Conservation (phyloP, 2,329 filamentous ascomycete species). For the Madurella fahalii region DNA sequence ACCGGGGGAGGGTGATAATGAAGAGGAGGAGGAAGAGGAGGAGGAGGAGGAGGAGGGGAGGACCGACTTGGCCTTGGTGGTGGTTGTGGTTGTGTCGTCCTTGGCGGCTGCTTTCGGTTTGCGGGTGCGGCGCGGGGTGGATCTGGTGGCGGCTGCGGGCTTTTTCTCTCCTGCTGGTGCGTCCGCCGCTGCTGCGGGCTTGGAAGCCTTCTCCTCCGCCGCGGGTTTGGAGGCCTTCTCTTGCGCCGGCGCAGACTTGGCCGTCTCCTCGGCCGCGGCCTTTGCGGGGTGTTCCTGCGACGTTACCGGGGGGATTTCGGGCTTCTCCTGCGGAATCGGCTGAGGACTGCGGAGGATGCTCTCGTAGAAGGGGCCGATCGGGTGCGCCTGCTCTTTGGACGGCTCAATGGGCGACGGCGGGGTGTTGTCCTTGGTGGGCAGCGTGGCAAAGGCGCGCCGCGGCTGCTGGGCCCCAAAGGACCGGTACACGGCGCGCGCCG, state of each 20-base stretch:
- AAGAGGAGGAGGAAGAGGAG: conserved; percentile 10
- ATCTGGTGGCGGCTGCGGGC: neutral
- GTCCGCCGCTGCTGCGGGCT: conserved; percentile 7
- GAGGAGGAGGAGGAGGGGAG: conserved; percentile 18
- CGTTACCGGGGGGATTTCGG: conserved; percentile 42
- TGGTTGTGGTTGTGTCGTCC: conserved; percentile 7
- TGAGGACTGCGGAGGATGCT: conserved; percentile 47
- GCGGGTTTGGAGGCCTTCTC: conserved; percentile 16
- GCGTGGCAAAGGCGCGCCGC: conserved; percentile 23
- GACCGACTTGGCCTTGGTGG: conserved; percentile 25
- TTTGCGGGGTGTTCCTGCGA: conserved; percentile 27
- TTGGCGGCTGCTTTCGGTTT: conserved; percentile 16
- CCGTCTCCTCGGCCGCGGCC: conserved; percentile 34
- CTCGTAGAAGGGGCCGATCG: conserved; percentile 57
- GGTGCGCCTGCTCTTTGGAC: conserved; percentile 40
- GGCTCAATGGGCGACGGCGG: conserved; percentile 27
- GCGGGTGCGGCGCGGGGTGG: conserved; percentile 8
- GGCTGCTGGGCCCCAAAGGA: conserved; percentile 15
- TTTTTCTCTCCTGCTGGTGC: conserved; percentile 10
- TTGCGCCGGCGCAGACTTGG: conserved; percentile 14
- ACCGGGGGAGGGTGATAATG: conserved; percentile 14
- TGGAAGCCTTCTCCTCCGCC: conserved; percentile 5
- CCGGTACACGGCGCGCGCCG: conserved; percentile 21
- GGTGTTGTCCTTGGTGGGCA: conserved; percentile 26
- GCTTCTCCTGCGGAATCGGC: conserved; percentile 39